Evolutionary conservation across 345 rosid species (phyloP).

Genomic region (Boechera retrofracta): DNA sequence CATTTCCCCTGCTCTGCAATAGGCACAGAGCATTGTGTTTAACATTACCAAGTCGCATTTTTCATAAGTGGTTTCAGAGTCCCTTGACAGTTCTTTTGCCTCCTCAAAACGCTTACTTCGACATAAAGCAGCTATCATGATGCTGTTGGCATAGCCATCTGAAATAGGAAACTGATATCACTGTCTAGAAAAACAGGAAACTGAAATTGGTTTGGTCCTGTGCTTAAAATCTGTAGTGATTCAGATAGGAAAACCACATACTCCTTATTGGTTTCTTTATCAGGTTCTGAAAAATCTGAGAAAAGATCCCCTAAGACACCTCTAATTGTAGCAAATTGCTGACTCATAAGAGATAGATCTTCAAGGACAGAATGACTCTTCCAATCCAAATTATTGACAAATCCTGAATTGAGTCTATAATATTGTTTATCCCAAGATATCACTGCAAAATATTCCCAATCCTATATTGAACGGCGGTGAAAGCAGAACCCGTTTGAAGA

Average conservation of each 20-base stretch:
- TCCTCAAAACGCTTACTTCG: slow-evolving; percentile 74
- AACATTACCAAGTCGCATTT: slow-evolving; percentile 84
- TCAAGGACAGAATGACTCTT: neutral
- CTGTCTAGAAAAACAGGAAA: slow-evolving; percentile 12
- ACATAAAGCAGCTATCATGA: slow-evolving; percentile 90
- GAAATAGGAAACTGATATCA: slow-evolving; percentile 39
- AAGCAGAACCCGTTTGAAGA: slow-evolving; percentile 12
- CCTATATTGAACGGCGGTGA: neutral
- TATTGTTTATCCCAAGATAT: neutral
- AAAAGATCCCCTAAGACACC: neutral
- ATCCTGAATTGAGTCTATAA: slow-evolving; percentile 3
- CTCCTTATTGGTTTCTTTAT: neutral
- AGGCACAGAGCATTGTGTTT: slow-evolving; percentile 87
- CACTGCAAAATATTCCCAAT: slow-evolving; percentile 7
- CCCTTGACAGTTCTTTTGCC: slow-evolving; percentile 78
- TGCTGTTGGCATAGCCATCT: slow-evolving; percentile 95
- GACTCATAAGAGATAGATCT: neutral
- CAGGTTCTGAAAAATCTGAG: neutral
- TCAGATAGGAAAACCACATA: neutral
- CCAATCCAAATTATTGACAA: neutral
- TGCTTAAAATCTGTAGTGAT: neutral
- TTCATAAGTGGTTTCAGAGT: slow-evolving; percentile 67
- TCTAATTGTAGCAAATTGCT: neutral
- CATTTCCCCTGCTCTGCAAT: slow-evolving; percentile 92
- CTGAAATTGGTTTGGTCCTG: neutral